Conservation (phyloP, 2,329 filamentous ascomycete genomes). For the Penicillium polonicum region DNA sequence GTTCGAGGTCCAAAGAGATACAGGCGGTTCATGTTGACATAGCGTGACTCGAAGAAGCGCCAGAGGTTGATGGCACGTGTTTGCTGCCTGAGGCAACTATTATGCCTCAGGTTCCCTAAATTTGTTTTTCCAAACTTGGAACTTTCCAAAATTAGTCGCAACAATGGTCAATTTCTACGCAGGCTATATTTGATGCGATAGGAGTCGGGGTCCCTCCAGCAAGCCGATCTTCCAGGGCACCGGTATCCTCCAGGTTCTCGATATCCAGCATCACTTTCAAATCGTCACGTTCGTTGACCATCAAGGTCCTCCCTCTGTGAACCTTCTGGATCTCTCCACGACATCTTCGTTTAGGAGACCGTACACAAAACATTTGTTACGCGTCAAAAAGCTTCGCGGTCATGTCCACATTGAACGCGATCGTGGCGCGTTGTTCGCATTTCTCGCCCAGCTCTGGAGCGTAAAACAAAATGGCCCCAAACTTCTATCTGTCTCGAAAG, state of each 20-base stretch:
- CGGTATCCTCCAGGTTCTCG: neutral
- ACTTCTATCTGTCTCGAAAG: neutral
- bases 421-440: slow-evolving; percentile 3
- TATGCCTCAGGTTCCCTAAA: neutral
- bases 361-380: no score
- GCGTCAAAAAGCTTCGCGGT: neutral
- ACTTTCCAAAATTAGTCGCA: neutral
- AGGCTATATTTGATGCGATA: neutral
- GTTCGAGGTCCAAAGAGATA: neutral
- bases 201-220: neutral
- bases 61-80: slow-evolving; percentile 8
- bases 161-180: neutral
- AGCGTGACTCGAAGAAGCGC: neutral
- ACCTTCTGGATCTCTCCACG: neutral
- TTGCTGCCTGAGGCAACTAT: slow-evolving; percentile 8
- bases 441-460: neutral
- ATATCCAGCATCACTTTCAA: neutral
- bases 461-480: neutral
- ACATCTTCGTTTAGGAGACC: neutral
- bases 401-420: neutral
- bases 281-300: neutral
- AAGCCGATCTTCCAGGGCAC: neutral
- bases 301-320: neutral
- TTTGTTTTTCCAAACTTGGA: neutral
- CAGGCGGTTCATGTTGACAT: neutral